Base-by-base conservation (phyloP, 179 eudicot genomes). In the Beta macrorhiza region DNA sequence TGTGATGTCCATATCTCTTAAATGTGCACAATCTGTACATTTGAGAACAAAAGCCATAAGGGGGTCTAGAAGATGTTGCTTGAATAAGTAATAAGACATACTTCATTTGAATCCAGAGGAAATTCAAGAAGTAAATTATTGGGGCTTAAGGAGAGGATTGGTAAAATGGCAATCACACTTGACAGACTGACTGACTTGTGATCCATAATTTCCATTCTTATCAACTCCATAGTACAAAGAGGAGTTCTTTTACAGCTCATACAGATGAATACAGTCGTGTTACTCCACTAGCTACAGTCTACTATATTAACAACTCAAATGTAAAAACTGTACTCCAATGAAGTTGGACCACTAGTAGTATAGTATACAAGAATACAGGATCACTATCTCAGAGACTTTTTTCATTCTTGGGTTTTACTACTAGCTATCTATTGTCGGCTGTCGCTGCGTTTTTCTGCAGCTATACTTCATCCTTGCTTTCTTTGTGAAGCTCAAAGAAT, bases 221-320 rank as follows among this genome's bases (percentile, higher is more conserved):
- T 17, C 5, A 29, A 74, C 45, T 25, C 59, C 44, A 12, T 29
- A 32, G 51, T 75, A 37, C 77, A 71, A 29, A 44, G 64, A 67
- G n/a, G 69, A 44, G 1, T 25, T 22, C 59, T 67, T 84, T 25
- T 58, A 82, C 52, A 44, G 51, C 20, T 44, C 11, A 29, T 42
- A 72, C 13, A 75, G 32, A 57, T 37, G 19, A 19, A 22, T 61
- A 51, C 79, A 79, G 37, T 45, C 45, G 63, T 61, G 42, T 20
- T 14, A 63, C 51, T 32, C 16, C 20, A 58, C 72, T 45, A 13
- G 71, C n/a, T 37, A 70, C 7, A 29, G 59, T 73, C 61, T 56
- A 71, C 45, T 44, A 58, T 74, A 81, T 68, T 79, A 77, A 81
- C 81, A 80, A 71, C 67, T 56, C 15, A 74, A 32, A 61, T 14